Percentiles rank a stretch among this genome's conserved stretches.
phyloP scores from a whole-genome alignment of 257 asterid genomes.

The Avicennia marina region DNA sequence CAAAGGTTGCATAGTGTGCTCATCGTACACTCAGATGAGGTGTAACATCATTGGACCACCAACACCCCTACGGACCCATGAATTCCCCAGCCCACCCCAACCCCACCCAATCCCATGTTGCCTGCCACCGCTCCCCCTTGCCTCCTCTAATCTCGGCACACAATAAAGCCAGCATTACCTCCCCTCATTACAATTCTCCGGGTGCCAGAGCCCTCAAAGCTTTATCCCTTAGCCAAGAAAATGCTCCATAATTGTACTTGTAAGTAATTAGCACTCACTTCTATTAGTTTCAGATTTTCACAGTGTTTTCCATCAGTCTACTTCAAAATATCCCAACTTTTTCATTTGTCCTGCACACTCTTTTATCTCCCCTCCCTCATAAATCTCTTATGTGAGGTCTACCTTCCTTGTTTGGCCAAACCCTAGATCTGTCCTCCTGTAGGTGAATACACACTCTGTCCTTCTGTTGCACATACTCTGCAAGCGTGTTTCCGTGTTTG shows the following conservation, averaged over 20 bases:
- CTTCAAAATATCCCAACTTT: not conserved
- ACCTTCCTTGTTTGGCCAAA: slow-evolving; percentile 40
- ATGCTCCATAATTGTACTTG: not conserved
- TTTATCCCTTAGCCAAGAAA: not conserved
- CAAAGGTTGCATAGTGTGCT: not conserved
- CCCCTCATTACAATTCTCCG: not conserved
- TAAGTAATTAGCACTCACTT: not conserved
- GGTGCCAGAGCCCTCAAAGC: not conserved
- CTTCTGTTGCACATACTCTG: not conserved
- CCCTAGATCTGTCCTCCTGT: slow-evolving; percentile 55
- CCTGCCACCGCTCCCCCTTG: slow-evolving; percentile 32
- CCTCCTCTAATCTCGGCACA: slow-evolving; percentile 24
- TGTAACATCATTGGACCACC: not conserved
- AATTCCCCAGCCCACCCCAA: not conserved
- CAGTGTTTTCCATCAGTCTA: not conserved
- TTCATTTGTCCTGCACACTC: not conserved
- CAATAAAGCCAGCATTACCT: not conserved
- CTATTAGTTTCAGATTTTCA: not conserved
- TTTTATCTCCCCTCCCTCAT: not conserved
- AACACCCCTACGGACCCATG: not conserved
- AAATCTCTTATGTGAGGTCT: not conserved
- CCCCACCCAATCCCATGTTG: slow-evolving; percentile 36
- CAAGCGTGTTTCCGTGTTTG: not conserved
- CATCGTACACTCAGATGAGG: not conserved
- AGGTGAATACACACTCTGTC: not conserved